Conservation (phyloP, 2,329 filamentous ascomycete species). For the Bimuria novae-zelandiae region DNA sequence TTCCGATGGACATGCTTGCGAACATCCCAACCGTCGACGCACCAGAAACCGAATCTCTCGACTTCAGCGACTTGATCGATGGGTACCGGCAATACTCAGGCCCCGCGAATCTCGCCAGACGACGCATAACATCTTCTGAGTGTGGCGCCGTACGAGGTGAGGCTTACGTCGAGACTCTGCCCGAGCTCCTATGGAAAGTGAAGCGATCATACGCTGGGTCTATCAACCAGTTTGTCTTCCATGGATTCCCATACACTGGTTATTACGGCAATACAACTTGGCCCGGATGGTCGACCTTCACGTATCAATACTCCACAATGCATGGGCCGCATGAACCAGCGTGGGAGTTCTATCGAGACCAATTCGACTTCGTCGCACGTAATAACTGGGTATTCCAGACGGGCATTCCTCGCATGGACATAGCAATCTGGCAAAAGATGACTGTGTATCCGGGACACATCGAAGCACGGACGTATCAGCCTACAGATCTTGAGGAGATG, state of each 20-base stretch:
- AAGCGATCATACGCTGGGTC: constrained; percentile 49
- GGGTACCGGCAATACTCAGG: constrained; percentile 42
- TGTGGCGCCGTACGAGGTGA: constrained; percentile 33
- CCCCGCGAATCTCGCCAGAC: constrained; percentile 36
- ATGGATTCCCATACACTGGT: constrained; percentile 50
- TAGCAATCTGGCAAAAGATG: constrained; percentile 52
- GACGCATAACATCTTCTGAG: constrained; percentile 40
- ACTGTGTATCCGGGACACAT: no score
- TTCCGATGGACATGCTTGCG: constrained; percentile 44
- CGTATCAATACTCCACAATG: constrained; percentile 50
- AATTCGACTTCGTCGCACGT: constrained; percentile 46
- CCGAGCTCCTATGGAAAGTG: constrained; percentile 41
- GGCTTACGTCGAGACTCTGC: constrained; percentile 34
- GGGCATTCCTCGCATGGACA: constrained; percentile 48
- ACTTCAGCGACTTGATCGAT: constrained; percentile 38
- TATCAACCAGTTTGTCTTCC: constrained; percentile 52
- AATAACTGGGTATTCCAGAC: constrained; percentile 46
- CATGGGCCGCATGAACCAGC: constrained; percentile 48
- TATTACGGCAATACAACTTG: constrained; percentile 55
- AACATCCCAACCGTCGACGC: constrained; percentile 37
- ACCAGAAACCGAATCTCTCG: constrained; percentile 43
- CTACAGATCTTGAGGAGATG: no score
- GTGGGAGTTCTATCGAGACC: constrained; percentile 48
- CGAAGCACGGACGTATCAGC: no score
- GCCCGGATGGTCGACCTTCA: constrained; percentile 54